phyloP scores from a whole-genome alignment of 2,329 filamentous ascomycete genomes.

The Emericellopsis cladophorae region DNA sequence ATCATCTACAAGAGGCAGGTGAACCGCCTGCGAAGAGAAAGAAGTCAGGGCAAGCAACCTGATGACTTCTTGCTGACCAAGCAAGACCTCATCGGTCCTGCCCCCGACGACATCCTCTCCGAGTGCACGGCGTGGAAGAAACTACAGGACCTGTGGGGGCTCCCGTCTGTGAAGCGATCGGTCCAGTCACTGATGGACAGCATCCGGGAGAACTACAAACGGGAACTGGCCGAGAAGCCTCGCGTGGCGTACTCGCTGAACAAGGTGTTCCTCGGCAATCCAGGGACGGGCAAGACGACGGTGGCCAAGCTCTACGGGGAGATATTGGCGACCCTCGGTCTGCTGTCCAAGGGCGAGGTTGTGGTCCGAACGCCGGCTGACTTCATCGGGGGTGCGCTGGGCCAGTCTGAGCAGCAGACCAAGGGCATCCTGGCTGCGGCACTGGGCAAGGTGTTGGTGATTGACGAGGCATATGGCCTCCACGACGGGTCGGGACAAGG shows the following conservation, averaged over 20 bases:
- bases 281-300: conserved; percentile 52
- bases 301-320: conserved; percentile 50
- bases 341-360: conserved; percentile 46
- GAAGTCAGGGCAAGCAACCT: conserved; percentile 11
- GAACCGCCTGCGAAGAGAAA: conserved; percentile 2
- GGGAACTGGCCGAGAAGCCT: conserved; percentile 39
- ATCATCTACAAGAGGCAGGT: conserved; percentile 2
- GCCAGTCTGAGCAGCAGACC: conserved; percentile 43
- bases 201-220: conserved; percentile 39
- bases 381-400: conserved; percentile 41
- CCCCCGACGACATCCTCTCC: conserved; percentile 30
- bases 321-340: conserved; percentile 44
- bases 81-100: conserved; percentile 46
- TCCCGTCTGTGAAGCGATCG: conserved; percentile 39
- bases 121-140: conserved; percentile 36
- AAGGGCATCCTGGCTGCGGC: conserved; percentile 42
- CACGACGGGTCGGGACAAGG: conserved; percentile 14
- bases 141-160: conserved; percentile 38
- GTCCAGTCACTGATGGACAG: conserved; percentile 33
- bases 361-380: conserved; percentile 47
- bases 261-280: conserved; percentile 44
- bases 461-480: conserved; percentile 47
- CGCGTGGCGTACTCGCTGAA: conserved; percentile 40
- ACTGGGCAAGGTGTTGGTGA: conserved; percentile 47
- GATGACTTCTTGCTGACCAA: conserved; percentile 37